phyloP scores from a whole-genome alignment of 345 rosid genomes.

The Orychophragmus violaceus region DNA sequence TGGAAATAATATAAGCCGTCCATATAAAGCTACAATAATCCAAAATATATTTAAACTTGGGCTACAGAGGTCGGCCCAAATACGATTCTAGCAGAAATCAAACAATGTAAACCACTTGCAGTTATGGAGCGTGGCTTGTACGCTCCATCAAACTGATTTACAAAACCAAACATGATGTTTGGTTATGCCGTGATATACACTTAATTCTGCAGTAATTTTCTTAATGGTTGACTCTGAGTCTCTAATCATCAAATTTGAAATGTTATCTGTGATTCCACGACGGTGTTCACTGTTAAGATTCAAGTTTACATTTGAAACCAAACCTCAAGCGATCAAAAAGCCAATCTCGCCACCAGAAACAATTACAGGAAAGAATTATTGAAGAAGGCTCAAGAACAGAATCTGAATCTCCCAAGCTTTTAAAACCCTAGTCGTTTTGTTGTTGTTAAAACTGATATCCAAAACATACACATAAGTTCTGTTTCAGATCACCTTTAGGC shows the following conservation, averaged over 20 bases:
- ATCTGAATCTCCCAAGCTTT: slow-evolving; percentile 5
- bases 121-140: background rate
- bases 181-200: background rate
- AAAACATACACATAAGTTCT: slow-evolving; percentile 59
- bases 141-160: background rate
- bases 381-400: background rate
- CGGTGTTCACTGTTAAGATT: background rate
- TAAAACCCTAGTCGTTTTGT: background rate
- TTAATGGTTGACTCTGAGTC: background rate
- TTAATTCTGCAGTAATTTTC: background rate
- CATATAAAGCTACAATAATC: background rate
- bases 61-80: background rate
- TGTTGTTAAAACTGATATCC: background rate
- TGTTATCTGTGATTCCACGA: background rate
- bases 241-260: background rate
- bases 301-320: background rate
- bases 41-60: background rate
- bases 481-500: slow-evolving; percentile 38
- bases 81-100: background rate
- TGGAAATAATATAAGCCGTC: slow-evolving; percentile 11
- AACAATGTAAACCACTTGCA: background rate
- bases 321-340: slow-evolving; percentile 23
- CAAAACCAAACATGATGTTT: background rate
- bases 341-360: background rate
- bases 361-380: background rate